phyloP scores from a whole-genome alignment of 2,329 filamentous ascomycete species.

The Aspergillus cejpii region DNA sequence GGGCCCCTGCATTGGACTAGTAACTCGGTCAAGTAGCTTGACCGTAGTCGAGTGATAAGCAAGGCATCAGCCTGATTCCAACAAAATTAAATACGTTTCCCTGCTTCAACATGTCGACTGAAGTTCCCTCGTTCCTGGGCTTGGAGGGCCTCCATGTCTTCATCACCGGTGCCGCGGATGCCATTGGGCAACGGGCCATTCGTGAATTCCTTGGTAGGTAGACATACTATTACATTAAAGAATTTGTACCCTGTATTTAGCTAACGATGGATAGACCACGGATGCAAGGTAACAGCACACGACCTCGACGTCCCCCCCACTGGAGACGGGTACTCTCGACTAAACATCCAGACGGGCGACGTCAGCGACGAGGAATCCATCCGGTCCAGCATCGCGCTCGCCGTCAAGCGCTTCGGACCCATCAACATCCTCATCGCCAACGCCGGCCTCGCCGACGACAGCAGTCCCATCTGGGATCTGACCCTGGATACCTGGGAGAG shows the following conservation, averaged over 20 bases:
- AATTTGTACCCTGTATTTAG: neutral
- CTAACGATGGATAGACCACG: slow-evolving; percentile 37
- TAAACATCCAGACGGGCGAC: slow-evolving; percentile 44
- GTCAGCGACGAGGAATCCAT: slow-evolving; percentile 46
- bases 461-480: slow-evolving; percentile 49
- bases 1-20: no score
- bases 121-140: slow-evolving; percentile 35
- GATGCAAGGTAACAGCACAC: slow-evolving; percentile 51
- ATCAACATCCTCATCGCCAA: slow-evolving; percentile 51
- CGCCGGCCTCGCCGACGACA: slow-evolving; percentile 47
- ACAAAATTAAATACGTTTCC: no score
- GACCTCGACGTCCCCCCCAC: slow-evolving; percentile 36
- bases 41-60: neutral
- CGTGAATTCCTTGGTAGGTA: slow-evolving; percentile 48
- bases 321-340: slow-evolving; percentile 26
- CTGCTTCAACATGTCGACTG: neutral
- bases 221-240: neutral
- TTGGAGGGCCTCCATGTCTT: slow-evolving; percentile 49
- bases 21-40: no score
- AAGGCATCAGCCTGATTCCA: neutral
- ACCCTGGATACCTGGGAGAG: slow-evolving; percentile 48
- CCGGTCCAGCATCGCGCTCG: slow-evolving; percentile 36
- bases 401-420: slow-evolving; percentile 43
- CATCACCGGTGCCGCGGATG: slow-evolving; percentile 49
- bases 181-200: slow-evolving; percentile 47